These are phyloP conservation scores for Kodamaea leandrae DNA, from an alignment of 805 yeast genomes.

Conservation along the genomic window DNA sequence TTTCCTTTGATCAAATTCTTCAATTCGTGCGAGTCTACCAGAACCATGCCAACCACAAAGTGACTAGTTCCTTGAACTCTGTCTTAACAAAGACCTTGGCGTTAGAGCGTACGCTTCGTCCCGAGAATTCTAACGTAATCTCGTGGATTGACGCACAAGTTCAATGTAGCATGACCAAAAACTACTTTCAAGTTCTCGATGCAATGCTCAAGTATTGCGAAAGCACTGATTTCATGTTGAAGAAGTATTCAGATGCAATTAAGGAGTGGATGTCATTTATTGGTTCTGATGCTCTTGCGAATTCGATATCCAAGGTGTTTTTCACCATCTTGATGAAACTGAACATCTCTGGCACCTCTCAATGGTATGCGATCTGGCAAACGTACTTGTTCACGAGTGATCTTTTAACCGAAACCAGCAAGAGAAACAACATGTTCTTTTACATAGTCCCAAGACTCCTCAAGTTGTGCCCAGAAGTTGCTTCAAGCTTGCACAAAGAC, in stretches of 20 bases:
- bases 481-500: slow-evolving; percentile 29
- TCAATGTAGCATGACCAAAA: slow-evolving; percentile 48
- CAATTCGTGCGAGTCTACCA: slow-evolving; percentile 63
- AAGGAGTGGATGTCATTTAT: slow-evolving; percentile 48
- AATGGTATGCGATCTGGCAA: slow-evolving; percentile 58
- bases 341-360: slow-evolving; percentile 10
- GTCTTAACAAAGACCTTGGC: slow-evolving; percentile 53
- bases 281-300: slow-evolving; percentile 60
- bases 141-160: slow-evolving; percentile 50
- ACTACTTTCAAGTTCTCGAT: slow-evolving; percentile 60
- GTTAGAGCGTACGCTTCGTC: slow-evolving; percentile 16
- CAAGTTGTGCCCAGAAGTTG: slow-evolving; percentile 45
- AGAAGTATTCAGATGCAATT: slow-evolving; percentile 46
- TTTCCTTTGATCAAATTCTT: slow-evolving; percentile 35
- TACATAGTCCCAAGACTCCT: slow-evolving; percentile 66
- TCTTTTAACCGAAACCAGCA: slow-evolving; percentile 29
- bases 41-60: slow-evolving; percentile 67
- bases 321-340: slow-evolving; percentile 27
- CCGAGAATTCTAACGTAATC: not conserved
- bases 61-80: slow-evolving; percentile 66
- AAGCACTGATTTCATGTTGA: slow-evolving; percentile 41
- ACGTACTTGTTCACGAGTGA: slow-evolving; percentile 25
- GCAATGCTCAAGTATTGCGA: slow-evolving; percentile 47
- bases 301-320: slow-evolving; percentile 60
- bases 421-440: slow-evolving; percentile 49